Conservation (phyloP, 768 basidiomycete genomes). For the Hortiboletus flavorubellus region DNA sequence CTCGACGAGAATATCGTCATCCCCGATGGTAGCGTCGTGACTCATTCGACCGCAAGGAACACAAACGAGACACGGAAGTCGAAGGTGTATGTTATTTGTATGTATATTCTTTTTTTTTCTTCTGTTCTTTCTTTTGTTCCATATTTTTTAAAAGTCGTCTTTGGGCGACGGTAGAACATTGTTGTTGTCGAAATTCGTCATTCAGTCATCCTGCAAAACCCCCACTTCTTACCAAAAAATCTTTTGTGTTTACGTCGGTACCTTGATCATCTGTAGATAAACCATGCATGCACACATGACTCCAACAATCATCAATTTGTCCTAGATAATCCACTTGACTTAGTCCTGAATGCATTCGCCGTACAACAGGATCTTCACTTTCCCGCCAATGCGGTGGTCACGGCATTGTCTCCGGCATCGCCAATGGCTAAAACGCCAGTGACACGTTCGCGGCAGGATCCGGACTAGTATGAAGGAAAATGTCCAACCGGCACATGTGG, state of each 20-base stretch:
- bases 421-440: too few species aligned
- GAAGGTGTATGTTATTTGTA: conserved; percentile 33
- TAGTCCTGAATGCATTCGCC: conserved; percentile 4
- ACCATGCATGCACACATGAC: conserved; percentile 11
- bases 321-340: conserved; percentile 4
- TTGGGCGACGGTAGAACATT: conserved; percentile 1
- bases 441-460: too few species aligned
- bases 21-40: conserved; percentile 12
- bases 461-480: too few species aligned
- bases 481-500: too few species aligned
- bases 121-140: neutral
- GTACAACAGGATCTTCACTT: neutral
- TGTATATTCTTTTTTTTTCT: conserved; percentile 24
- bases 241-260: conserved; percentile 2
- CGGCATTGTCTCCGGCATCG: too few species aligned
- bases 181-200: conserved; percentile 4
- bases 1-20: conserved; percentile 26
- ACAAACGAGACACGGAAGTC: neutral
- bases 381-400: too few species aligned
- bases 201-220: neutral
- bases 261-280: conserved; percentile 21
- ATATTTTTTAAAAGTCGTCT: conserved; percentile 5
- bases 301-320: neutral
- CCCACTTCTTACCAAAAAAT: neutral
- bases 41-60: neutral